These are phyloP conservation scores for Salix koriyanagi DNA, from an alignment of 345 rosid genomes.

Conservation along the genomic window DNA sequence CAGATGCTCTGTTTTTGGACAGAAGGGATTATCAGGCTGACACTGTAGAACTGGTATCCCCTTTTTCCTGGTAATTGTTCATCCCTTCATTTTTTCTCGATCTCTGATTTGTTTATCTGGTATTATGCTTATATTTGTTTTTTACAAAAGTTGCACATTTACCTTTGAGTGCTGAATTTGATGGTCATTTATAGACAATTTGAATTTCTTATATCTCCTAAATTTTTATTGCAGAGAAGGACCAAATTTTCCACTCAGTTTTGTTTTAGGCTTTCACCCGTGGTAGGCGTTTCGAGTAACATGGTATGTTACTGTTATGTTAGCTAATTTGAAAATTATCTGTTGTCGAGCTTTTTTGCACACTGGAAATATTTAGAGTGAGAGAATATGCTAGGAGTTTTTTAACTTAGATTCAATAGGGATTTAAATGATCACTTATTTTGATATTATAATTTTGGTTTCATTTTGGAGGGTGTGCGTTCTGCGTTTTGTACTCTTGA, in stretches of 20 bases:
- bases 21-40: slow-evolving; percentile 35
- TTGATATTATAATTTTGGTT: no score
- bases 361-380: no score
- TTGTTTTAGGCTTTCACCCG: slow-evolving; percentile 62
- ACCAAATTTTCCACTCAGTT: slow-evolving; percentile 56
- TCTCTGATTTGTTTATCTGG: not conserved
- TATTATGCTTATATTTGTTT: not conserved
- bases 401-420: no score
- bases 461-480: no score
- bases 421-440: no score
- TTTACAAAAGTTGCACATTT: no score
- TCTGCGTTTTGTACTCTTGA: no score
- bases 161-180: no score
- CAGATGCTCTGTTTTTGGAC: slow-evolving; percentile 38
- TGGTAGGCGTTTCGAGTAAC: slow-evolving; percentile 54
- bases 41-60: slow-evolving; percentile 72
- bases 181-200: no score
- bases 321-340: not conserved
- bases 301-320: slow-evolving; percentile 45
- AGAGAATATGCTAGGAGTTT: no score
- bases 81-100: slow-evolving; percentile 29
- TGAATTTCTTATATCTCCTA: not conserved
- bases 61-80: slow-evolving; percentile 73
- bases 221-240: slow-evolving; percentile 49
- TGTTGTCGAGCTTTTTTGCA: not conserved